Evolutionary conservation across 2,329 filamentous ascomycete species (phyloP).

Genomic region (Hypoxylon sp.): DNA sequence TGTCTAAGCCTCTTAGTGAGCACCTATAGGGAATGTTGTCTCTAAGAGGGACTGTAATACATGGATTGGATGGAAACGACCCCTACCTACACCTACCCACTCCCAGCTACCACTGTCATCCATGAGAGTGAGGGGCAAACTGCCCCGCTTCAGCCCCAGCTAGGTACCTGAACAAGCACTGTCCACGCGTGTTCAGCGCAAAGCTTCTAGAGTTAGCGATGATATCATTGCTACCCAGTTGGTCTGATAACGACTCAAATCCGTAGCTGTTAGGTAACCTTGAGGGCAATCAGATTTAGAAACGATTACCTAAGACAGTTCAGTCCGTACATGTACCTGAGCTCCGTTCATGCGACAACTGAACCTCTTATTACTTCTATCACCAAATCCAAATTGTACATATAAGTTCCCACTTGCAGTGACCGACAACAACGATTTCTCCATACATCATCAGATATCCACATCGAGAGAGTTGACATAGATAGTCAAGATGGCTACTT

Average conservation of each 20-base stretch:
- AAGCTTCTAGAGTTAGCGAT: slow-evolving; percentile 9
- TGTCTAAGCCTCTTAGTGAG: not conserved
- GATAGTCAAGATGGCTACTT: slow-evolving; percentile 49
- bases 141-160: slow-evolving; percentile 38
- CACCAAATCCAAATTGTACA: not conserved
- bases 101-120: no score
- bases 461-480: not conserved
- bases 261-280: slow-evolving; percentile 1
- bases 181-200: no score
- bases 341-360: not conserved
- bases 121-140: slow-evolving; percentile 20
- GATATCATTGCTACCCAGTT: slow-evolving; percentile 35
- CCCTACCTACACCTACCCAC: no score
- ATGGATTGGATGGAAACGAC: no score
- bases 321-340: slow-evolving; percentile 1
- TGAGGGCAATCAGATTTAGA: not conserved
- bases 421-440: slow-evolving; percentile 1
- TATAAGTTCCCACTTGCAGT: not conserved
- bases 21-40: not conserved
- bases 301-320: slow-evolving; percentile 5
- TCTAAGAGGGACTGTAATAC: not conserved
- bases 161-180: no score
- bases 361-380: not conserved
- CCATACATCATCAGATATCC: slow-evolving; percentile 1
- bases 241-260: slow-evolving; percentile 14